Percentiles rank a stretch among this genome's conserved stretches.
phyloP scores from a whole-genome alignment of 2,329 filamentous ascomycete genomes.

The Cladophialophora immunda region DNA sequence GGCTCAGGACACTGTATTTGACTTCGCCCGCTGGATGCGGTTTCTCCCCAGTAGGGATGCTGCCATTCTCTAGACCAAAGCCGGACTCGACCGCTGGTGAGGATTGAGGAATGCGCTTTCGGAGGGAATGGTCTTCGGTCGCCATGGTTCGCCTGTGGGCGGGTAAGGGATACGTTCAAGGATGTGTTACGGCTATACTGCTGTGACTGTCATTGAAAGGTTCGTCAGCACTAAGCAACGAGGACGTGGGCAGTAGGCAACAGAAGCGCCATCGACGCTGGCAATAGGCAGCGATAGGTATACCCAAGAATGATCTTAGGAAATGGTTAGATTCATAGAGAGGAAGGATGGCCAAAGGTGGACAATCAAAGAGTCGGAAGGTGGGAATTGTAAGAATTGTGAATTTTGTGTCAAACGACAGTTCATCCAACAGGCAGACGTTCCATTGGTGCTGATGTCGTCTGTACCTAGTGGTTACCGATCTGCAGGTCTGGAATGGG shows the following conservation, averaged over 20 bases:
- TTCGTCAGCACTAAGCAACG: conserved; percentile 5
- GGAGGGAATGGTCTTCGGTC: conserved; percentile 42
- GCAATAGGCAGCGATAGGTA: background rate
- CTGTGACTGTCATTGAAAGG: background rate
- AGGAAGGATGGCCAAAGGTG: background rate
- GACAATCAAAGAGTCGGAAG: background rate
- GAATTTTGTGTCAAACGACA: conserved; percentile 2
- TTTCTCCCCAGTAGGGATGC: conserved; percentile 14
- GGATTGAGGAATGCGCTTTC: conserved; percentile 42
- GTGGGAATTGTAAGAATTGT: background rate
- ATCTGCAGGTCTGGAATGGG: background rate
- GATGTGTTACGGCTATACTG: background rate
- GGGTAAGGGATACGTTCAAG: background rate
- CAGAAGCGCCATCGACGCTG: conserved; percentile 22
- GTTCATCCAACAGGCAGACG: background rate
- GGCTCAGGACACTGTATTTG: conserved; percentile 56
- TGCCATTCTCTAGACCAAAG: conserved; percentile 23
- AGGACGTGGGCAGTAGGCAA: background rate
- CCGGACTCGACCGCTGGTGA: conserved; percentile 6
- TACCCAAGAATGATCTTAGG: background rate
- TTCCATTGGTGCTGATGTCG: background rate
- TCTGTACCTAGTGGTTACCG: background rate
- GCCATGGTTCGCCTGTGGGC: conserved; percentile 42
- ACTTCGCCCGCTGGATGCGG: conserved; percentile 42
- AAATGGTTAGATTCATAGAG: background rate